Evolutionary conservation across 768 basidiomycete species (phyloP), one percentile per base, ranked within the genome.

Genomic region (Podaxis pistillaris): DNA sequence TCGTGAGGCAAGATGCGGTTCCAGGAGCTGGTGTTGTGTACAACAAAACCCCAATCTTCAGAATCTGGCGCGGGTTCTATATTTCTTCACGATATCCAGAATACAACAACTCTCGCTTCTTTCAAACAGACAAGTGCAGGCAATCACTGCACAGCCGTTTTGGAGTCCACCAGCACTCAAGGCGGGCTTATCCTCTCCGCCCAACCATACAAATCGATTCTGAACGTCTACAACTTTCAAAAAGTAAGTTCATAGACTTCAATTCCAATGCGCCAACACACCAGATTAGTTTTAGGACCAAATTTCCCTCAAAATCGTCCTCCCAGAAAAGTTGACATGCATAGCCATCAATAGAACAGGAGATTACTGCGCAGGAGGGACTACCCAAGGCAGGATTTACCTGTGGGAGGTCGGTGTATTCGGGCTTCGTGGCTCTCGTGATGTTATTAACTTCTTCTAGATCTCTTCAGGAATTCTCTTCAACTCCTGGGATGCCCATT

Each of bases 401-500:
- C 76, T 99, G 1, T 99, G 97, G 97, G 96, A 98, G 91, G 95
- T 89, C 66, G 68, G 87, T 82, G 61, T 30, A 9, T 4, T 51
- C 46, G 49, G 38, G 11, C 53, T 22, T 37, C 36, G 61, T 53
- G 19, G 62, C n/a, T 49, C 54, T 24, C 28, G 26, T 22, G 17
- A 30, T 55, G 26, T 19, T 26, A 53, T 33, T 58, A 41, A 54
- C 59, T 63, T 49, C 60, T 58, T 24, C 19, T 59, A 97, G 94
- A 81, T 94, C 66, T 81, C 90, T 9, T 97, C 96, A n/a, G 96
- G 96, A n/a, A 88, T 96, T 58, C 78, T 98, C 51, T 94, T 88
- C 78, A 87, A 90, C 67, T 84, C 91, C 0, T 95, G 95, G 87
- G 96, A 98, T 64, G 96, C 96, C 17, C 96, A 98, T 74, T 99